Base-by-base conservation (phyloP, 257 asterid genomes). In the Nicotiana undulata region DNA sequence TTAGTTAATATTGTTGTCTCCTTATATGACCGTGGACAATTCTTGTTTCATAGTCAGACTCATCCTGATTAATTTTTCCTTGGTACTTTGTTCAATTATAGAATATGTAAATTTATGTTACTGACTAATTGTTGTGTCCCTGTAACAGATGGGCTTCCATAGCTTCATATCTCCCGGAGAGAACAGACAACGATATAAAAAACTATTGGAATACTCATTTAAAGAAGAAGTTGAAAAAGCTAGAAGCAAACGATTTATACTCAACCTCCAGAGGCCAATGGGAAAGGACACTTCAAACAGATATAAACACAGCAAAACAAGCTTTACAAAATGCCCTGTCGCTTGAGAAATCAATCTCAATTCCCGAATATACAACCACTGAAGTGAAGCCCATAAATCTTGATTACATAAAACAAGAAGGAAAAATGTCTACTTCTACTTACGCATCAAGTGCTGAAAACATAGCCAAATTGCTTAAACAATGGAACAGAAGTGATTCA, bases 101-200 rank as follows among this genome's bases (percentile, higher is more conserved):
- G 49, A 8, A 40, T 2, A 9, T 40, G 2, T 9, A 40, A 40
- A 8, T 0, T 6, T 1, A 40, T 52, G 1, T 34, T 37, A 18
- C 16, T 18, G 52, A 61, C 12, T 22, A 15, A 5, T 26, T 29
- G 55, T 9, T 32, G 11, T 0, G 5, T 20, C 15, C 10, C 12
- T 24, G n/a, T 2, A 11, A 75, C 86, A 96, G 99, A 85, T 96
- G 99, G 99, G 99, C 99, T 9, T 98, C 99, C n/a, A 94, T 96
- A 72, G 98, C 99, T 79, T 90, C 98, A 3, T 96, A 96, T 76
- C 92, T 96, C 5, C 98, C 98, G 0, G 99, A 96, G 84, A 92
- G 99, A 87, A 96, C 99, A 9, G 99, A 96, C 63, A 96, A 96
- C 37, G 99, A 96, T 84, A 91, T 96, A 4, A 96, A 96, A 67